Evolutionary conservation across 768 basidiomycete genomes (phyloP).

Genomic region (Krasilnikovozyma curviuscula): DNA sequence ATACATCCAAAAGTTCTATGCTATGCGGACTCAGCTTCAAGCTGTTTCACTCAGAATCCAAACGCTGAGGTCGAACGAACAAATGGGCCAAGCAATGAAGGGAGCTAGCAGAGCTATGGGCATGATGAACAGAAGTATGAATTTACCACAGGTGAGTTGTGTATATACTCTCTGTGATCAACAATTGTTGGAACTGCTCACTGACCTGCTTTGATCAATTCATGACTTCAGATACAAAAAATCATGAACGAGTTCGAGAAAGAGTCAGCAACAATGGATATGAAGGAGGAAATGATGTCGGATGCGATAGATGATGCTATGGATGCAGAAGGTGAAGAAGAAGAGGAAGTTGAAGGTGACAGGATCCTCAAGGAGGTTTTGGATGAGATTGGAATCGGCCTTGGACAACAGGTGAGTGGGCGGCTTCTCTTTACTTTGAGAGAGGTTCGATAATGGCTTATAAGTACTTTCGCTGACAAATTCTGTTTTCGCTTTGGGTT

Average conservation of each 20-base stretch:
- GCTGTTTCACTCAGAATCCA: slow-evolving; percentile 90
- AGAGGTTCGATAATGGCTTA: neutral
- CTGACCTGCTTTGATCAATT: neutral
- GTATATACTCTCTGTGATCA: too few species aligned
- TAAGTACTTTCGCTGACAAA: neutral
- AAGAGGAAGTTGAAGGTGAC: slow-evolving; percentile 90
- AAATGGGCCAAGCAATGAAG: slow-evolving; percentile 99
- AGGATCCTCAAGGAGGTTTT: slow-evolving; percentile 87
- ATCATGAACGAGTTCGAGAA: slow-evolving; percentile 98
- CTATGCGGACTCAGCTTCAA: slow-evolving; percentile 95
- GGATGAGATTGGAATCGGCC: slow-evolving; percentile 84
- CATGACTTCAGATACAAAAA: slow-evolving; percentile 46
- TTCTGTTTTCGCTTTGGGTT: neutral
- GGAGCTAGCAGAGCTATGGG: slow-evolving; percentile 96
- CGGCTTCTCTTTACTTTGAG: neutral
- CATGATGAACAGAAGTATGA: slow-evolving; percentile 88
- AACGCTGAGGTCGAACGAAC: slow-evolving; percentile 85
- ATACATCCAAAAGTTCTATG: slow-evolving; percentile 94
- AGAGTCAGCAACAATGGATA: slow-evolving; percentile 96
- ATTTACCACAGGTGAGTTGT: slow-evolving; percentile 46
- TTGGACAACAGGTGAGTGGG: slow-evolving; percentile 49
- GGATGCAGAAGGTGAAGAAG: slow-evolving; percentile 65
- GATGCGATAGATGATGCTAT: slow-evolving; percentile 95
- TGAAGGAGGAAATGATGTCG: slow-evolving; percentile 99
- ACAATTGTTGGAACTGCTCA: too few species aligned